Evolutionary conservation across 1,139 yeast genomes (phyloP), one percentile per base, ranked within the genome.

Genomic region (Hansenula lynferdii): DNA sequence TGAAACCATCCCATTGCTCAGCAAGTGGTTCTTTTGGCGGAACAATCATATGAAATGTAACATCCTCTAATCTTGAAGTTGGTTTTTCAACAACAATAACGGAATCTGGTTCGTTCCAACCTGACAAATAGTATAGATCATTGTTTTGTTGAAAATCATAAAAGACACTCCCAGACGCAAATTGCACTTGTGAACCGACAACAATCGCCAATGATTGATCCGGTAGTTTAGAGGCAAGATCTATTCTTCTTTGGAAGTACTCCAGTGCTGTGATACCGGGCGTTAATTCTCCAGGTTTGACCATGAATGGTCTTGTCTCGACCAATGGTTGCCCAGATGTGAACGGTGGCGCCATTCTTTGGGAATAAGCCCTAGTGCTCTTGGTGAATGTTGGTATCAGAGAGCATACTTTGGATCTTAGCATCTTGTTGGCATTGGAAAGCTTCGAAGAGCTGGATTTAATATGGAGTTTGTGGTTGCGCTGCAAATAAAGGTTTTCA

Each of bases 1-100:
- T 73, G 31, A 77, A 80, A 9, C 99, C 99, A 53, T 90, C 97
- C 99, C 99, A 92, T 46, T 83, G 76, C 60, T 92, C 98, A 23
- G 75, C 77, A 35, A 67, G 67, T 7, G 77, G 73, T 56, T 90
- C 83, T 53, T 81, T 81, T n/a, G 86, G 87, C 3, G 92, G 96
- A 7, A 90, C 96, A 40, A 89, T 65, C 82, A 94, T 75, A 53
- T 85, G 94, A 41, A 85, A 73, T 2, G 71, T 58, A 16, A 78
- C 64, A 48, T 79, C 79, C 8, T 76, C 80, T 15, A 72, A 69
- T 32, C 63, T 59, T 1, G 69, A 71, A 10, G 61, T 58, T 15
- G 77, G 76, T 51, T 81, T 85, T 55, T 85, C 95, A 35, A 94
- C 63, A 6, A 86, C 66, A 41, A 83, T 77, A 23, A 87, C 82